Evolutionary conservation across 139 green algal genomes (phyloP), one percentile per base, ranked within the genome.

Genomic region (Chlamydomonas sp.): DNA sequence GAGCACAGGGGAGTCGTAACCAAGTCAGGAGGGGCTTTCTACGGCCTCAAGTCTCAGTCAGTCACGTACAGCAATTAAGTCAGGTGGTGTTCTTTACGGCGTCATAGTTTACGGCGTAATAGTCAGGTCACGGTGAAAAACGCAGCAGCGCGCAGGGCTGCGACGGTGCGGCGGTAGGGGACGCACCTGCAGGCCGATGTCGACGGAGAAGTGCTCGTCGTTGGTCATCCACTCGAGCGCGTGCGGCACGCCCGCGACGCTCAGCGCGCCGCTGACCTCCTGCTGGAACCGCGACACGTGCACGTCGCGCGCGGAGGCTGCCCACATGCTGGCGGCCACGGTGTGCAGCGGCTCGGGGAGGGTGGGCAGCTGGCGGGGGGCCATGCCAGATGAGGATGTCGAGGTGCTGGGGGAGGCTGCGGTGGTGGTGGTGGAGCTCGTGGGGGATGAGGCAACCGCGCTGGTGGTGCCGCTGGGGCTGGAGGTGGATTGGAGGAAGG

Each of bases 201-300:
- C 91, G 20, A 94, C 86, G 18, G 84, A 90, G 78, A 93, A 93
- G 79, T 93, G 83, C n/a, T 89, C 84, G 74, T 93, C 91, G 68
- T 90, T 80, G 20, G 87, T 93, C 59, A 93, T n/a, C 72, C 83
- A 90, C 80, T 94, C 91, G 57, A 94, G 31, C 66, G 80, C 89
- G 74, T 93, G 85, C 63, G 87, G 87, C 20, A 94, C 83, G 74
- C 91, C 91, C 14, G 82, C 89, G n/a, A 68, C 8, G 20, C 59
- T 73, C 62, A 94, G 87, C 17, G 91, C 72, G 49, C 58, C 69
- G 3, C 68, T 85, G 1, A 94, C 91, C 62, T 94, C 89, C 16
- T 85, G 69, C 59, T 94, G 91, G 74, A 94, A 85, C 63, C 77
- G 73, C 77, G 67, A 86, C 31, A 94, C 87, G 79, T 90, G 90